A percentile compares a stretch with the other conserved stretches of the same genome.
Conservation (phyloP, 2,329 filamentous ascomycete species). For the Phialophora macrospora region DNA sequence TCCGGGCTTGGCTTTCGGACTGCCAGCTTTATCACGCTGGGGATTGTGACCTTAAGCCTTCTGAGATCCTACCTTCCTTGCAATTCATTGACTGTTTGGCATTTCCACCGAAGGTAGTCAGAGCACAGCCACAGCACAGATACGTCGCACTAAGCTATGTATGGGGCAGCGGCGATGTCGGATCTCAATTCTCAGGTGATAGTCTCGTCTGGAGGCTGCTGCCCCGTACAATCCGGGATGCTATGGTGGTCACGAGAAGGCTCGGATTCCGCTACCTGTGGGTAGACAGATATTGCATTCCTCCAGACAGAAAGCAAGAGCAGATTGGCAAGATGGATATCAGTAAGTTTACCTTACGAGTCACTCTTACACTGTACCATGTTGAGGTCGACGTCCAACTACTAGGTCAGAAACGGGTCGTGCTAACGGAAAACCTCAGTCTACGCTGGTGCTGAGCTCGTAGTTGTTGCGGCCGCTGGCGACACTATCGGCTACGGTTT, state of each 20-base stretch:
- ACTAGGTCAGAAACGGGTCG: neutral
- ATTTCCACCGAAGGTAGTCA: neutral
- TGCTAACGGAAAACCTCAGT: slow-evolving; percentile 1
- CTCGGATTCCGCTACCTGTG: slow-evolving; percentile 35
- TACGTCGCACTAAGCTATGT: slow-evolving; percentile 36
- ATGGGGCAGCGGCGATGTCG: slow-evolving; percentile 30
- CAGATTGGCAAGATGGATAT: slow-evolving; percentile 37
- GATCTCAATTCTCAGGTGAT: slow-evolving; percentile 17
- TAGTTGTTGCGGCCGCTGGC: slow-evolving; percentile 26
- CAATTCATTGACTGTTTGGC: slow-evolving; percentile 6
- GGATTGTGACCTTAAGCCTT: neutral
- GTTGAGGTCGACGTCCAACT: neutral
- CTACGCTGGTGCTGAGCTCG: slow-evolving; percentile 21
- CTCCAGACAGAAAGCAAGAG: slow-evolving; percentile 31
- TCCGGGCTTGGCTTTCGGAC: slow-evolving; percentile 8
- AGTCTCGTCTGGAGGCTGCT: slow-evolving; percentile 14
- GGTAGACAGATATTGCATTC: slow-evolving; percentile 42
- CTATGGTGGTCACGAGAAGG: slow-evolving; percentile 30
- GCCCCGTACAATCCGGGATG: slow-evolving; percentile 35
- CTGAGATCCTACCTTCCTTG: neutral
- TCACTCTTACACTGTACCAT: neutral
- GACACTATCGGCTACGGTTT: slow-evolving; percentile 33
- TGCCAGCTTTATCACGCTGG: neutral
- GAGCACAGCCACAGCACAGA: slow-evolving; percentile 5
- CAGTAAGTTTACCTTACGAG: slow-evolving; percentile 1